Conservation (phyloP, 352 stramenopile genomes). For the Phytophthora podocarpi region DNA sequence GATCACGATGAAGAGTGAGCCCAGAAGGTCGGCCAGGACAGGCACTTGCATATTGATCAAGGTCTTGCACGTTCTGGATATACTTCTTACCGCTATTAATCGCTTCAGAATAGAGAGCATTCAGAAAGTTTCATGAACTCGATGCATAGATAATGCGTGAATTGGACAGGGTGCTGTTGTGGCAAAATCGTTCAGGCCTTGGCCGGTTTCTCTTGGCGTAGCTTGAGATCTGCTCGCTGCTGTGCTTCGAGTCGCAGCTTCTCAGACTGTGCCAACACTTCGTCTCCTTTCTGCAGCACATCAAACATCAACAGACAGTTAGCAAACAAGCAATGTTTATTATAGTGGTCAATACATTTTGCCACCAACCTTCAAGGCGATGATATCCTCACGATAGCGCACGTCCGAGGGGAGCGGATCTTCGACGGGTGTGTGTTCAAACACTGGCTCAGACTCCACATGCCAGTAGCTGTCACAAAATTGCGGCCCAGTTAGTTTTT, state of each 20-base stretch:
- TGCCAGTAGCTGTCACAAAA: slow-evolving; percentile 62
- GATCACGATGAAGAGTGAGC: slow-evolving; percentile 5
- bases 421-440: slow-evolving; percentile 52
- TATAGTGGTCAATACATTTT: neutral
- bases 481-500: neutral
- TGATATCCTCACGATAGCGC: slow-evolving; percentile 66
- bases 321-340: neutral
- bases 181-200: slow-evolving; percentile 11
- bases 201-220: slow-evolving; percentile 27
- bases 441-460: slow-evolving; percentile 68
- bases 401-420: slow-evolving; percentile 61
- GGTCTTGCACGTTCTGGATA: slow-evolving; percentile 20
- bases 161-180: neutral
- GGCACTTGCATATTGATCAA: slow-evolving; percentile 29
- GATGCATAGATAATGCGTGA: neutral
- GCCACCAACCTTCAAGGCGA: slow-evolving; percentile 52
- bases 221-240: slow-evolving; percentile 60
- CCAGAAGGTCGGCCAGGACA: slow-evolving; percentile 4
- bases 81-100: slow-evolving; percentile 29
- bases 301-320: neutral
- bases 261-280: slow-evolving; percentile 57
- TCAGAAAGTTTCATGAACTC: slow-evolving; percentile 9
- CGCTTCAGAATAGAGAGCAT: slow-evolving; percentile 39
- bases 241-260: slow-evolving; percentile 77
- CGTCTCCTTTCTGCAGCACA: slow-evolving; percentile 47